Evolutionary conservation across 306 rosid genomes (phyloP), one percentile per base, ranked within the genome.

Genomic region (Cyamopsis tetragonoloba): DNA sequence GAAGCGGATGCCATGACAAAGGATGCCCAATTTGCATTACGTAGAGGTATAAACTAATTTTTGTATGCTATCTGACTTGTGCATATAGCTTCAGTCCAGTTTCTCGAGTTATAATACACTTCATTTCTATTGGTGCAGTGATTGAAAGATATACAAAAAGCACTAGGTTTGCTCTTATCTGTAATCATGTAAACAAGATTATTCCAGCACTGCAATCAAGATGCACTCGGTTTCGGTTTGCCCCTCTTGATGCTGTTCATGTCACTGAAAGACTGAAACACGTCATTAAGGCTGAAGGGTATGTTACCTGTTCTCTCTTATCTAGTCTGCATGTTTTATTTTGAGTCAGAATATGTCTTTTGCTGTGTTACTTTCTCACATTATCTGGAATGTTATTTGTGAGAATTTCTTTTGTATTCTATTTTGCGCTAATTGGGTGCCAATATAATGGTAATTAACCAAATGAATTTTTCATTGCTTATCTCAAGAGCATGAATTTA

Each of bases 1-100:
- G 95, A 90, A 82, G 99, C 99, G 0, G 99, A 95, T 79, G 99
- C 99, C 35, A 95, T 95, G 97, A 95, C 97, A 43, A 95, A 88
- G 83, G 97, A 95, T 72, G 99, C 97, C 55, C 97, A 95, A 50
- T 95, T 86, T 85, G 97, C 97, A 63, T 72, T 95, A 71, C 87
- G 99, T 54, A 88, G 97, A 85, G 99, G 99, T 95, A 73, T 62
- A 30, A 11, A 20, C 51, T 49, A 20, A 50, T 51, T 22, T 20
- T 46, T 38, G 12, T 44, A 19, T 26, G 2, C 23, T n/a, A 15
- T 2, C 2, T 37, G 31, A 18, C 54, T 30, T 58, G 3, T 44
- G 14, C 39, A 26, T 61, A 10, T 31, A 24, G 27, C 41, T 41
- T 69, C 51, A n/a, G 66, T 22, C 17, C 19, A 42, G 53, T 64